Conservation (phyloP, 768 basidiomycete genomes). For the Fibroporia radiculosa region DNA sequence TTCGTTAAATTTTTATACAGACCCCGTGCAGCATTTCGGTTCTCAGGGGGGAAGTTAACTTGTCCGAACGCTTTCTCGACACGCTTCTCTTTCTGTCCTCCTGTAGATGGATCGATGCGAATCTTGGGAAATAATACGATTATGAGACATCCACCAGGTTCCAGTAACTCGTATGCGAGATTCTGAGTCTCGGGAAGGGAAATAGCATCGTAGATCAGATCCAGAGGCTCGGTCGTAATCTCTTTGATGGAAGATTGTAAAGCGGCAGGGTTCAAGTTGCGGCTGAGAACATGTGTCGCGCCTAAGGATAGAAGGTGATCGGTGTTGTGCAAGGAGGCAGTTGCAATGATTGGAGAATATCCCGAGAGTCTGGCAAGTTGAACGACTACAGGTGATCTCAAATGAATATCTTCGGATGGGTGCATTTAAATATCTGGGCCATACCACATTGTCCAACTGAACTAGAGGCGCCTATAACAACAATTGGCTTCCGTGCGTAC, state of each 20-base stretch:
- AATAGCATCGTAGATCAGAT: conserved; percentile 15
- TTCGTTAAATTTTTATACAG: conserved; percentile 12
- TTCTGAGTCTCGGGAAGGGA: conserved; percentile 10
- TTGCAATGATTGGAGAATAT: conserved; percentile 24
- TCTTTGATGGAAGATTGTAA: conserved; percentile 4
- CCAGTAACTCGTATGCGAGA: conserved; percentile 12
- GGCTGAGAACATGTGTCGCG: conserved; percentile 25
- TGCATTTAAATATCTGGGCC: not conserved
- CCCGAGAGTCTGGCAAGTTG: conserved; percentile 24
- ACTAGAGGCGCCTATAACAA: conserved; percentile 21
- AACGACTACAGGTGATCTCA: conserved; percentile 6
- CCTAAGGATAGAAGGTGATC: conserved; percentile 19
- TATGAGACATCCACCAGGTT: conserved; percentile 12
- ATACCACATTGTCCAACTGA: conserved; percentile 24
- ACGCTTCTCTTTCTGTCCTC: conserved; percentile 7
- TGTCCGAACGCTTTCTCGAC: conserved; percentile 4
- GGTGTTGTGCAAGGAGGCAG: conserved; percentile 20
- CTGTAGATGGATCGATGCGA: not conserved
- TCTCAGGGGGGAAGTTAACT: conserved; percentile 6
- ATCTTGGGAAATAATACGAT: conserved; percentile 10
- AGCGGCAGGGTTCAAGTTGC: conserved; percentile 5
- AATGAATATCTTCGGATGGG: not conserved
- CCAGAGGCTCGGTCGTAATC: conserved; percentile 13
- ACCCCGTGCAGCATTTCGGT: conserved; percentile 7
- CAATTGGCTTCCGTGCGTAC: conserved; percentile 24